A percentile compares a stretch with the other conserved stretches of the same genome.
Conservation (phyloP, 495 filamentous ascomycete species). For the Cairneyella variabilis region DNA sequence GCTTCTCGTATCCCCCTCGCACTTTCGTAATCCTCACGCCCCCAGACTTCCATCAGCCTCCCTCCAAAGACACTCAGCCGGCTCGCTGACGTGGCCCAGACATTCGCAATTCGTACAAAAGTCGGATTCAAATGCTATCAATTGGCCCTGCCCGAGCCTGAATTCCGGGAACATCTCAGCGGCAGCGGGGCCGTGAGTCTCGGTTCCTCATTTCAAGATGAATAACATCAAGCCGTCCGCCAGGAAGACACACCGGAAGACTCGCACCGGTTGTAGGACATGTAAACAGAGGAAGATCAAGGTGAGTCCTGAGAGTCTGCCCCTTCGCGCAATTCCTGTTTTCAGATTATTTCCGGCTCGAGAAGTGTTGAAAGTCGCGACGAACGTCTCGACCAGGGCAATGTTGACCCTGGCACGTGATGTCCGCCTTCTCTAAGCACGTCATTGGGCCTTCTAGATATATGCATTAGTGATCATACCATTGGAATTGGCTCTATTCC, state of each 20-base stretch:
- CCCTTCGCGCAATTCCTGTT: background rate
- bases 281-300: slow-evolving; percentile 42
- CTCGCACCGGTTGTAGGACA: slow-evolving; percentile 35
- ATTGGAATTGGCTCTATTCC: no score
- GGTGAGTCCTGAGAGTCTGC: slow-evolving; percentile 22
- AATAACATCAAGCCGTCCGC: slow-evolving; percentile 10
- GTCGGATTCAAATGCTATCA: slow-evolving; percentile 9
- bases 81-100: slow-evolving; percentile 6
- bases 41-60: no score
- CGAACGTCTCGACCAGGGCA: no score
- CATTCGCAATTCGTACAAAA: background rate
- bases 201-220: background rate
- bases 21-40: no score
- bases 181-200: background rate
- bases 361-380: background rate
- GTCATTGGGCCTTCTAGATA: no score
- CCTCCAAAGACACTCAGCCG: background rate
- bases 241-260: slow-evolving; percentile 33
- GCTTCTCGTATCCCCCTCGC: no score
- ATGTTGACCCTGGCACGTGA: no score
- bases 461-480: background rate
- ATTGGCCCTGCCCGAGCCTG: background rate
- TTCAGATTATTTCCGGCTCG: background rate
- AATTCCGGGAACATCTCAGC: background rate
- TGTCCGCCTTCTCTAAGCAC: background rate